A percentile compares a stretch with the other conserved stretches of the same genome.
Conservation (phyloP, 768 basidiomycete genomes). For the Hirschioporus abietinus region DNA sequence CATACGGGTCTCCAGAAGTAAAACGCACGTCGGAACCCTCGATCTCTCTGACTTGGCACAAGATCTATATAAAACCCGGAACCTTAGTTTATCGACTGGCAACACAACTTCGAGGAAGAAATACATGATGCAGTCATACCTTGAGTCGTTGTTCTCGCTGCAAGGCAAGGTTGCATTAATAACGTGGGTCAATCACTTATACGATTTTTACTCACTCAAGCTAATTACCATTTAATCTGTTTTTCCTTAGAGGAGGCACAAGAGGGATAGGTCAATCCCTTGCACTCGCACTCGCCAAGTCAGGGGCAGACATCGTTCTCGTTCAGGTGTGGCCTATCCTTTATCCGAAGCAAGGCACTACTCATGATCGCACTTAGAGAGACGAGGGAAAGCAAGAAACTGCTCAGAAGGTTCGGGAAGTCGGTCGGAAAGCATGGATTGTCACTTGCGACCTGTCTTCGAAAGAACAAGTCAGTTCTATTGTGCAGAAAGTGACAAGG, state of each 20-base stretch:
- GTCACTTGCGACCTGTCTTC: slow-evolving; percentile 36
- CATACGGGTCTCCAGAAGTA: neutral
- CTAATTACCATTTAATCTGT: neutral
- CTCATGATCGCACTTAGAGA: slow-evolving; percentile 19
- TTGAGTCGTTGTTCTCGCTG: slow-evolving; percentile 2
- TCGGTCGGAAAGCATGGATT: slow-evolving; percentile 19
- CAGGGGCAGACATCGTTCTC: slow-evolving; percentile 43
- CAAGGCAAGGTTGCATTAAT: slow-evolving; percentile 5
- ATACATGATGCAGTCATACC: slow-evolving; percentile 1
- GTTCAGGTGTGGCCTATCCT: slow-evolving; percentile 33
- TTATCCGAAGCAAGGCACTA: slow-evolving; percentile 19
- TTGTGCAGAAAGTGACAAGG: slow-evolving; percentile 34
- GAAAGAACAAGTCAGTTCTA: slow-evolving; percentile 21
- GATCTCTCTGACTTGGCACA: neutral
- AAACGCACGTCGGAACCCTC: neutral
- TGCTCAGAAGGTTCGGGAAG: slow-evolving; percentile 8
- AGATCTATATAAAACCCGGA: neutral
- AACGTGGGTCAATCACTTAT: neutral
- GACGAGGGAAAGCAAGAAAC: slow-evolving; percentile 15
- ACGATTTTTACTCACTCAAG: neutral
- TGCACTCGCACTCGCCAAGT: slow-evolving; percentile 43
- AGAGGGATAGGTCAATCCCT: slow-evolving; percentile 28
- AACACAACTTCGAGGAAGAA: neutral
- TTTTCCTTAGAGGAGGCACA: neutral
- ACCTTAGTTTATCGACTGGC: neutral